A percentile compares a stretch with the other conserved stretches of the same genome.
phyloP scores from a whole-genome alignment of 305 asterid genomes.

The Salvia sclarea region DNA sequence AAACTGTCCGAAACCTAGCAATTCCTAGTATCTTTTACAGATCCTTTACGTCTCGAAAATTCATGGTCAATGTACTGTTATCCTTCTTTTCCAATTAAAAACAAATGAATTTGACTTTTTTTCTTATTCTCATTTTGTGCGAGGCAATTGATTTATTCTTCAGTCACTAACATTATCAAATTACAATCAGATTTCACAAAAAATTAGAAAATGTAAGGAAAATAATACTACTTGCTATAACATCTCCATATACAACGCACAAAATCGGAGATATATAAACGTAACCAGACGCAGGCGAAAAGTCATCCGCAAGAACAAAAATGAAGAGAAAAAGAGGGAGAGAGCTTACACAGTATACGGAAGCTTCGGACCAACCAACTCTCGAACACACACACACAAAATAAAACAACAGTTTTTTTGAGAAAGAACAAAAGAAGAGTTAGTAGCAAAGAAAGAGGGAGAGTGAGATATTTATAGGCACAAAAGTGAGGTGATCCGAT shows the following conservation, averaged over 20 bases:
- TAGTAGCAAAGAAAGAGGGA: background rate
- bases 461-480: constrained; percentile 41
- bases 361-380: constrained; percentile 14
- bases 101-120: background rate
- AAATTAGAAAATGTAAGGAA: background rate
- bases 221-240: background rate
- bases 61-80: too few species aligned
- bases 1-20: background rate
- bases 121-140: background rate
- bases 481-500: constrained; percentile 47
- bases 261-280: background rate
- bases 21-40: background rate
- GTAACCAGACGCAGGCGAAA: background rate
- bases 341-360: constrained; percentile 35
- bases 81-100: too few species aligned
- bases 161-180: background rate
- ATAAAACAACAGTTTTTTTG: constrained; percentile 10
- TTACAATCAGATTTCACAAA: constrained; percentile 17
- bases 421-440: too few species aligned
- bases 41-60: constrained; percentile 7
- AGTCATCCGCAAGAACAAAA: background rate
- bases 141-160: background rate
- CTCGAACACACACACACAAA: background rate
- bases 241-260: constrained; percentile 6
- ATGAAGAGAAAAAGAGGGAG: background rate